Conservation (phyloP, 805 yeast genomes). For the Kluyveromyces aestuarii region DNA sequence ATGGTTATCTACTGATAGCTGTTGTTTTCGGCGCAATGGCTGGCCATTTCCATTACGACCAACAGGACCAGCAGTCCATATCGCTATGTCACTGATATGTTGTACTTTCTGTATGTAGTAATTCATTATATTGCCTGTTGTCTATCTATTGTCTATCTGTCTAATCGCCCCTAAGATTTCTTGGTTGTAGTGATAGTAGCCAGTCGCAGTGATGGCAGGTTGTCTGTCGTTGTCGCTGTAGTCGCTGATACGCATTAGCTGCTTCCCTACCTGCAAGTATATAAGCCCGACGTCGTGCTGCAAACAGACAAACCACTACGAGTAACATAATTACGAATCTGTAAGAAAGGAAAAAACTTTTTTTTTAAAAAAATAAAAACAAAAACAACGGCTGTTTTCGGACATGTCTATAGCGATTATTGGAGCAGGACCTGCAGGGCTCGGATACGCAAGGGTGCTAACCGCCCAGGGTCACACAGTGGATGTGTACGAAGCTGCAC, state of each 20-base stretch:
- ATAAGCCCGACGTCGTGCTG: no score
- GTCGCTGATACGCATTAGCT: background rate
- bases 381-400: no score
- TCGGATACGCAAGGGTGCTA: constrained; percentile 57
- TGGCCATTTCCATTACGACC: constrained; percentile 58
- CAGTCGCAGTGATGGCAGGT: background rate
- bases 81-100: constrained; percentile 18
- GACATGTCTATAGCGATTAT: constrained; percentile 43
- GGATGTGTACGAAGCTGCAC: constrained; percentile 51
- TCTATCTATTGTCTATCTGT: background rate
- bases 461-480: constrained; percentile 41
- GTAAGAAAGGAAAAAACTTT: no score
- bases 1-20: constrained; percentile 76
- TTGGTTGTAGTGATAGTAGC: no score
- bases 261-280: no score
- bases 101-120: background rate
- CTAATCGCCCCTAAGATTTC: no score
- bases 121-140: background rate
- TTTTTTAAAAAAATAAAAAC: no score
- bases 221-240: background rate
- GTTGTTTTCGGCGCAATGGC: constrained; percentile 63
- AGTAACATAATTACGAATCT: no score
- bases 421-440: constrained; percentile 75
- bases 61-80: constrained; percentile 7
- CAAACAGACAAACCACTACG: no score